Evolutionary conservation across 805 yeast species (phyloP), one percentile per base, ranked within the genome.

Genomic region (Zygosaccharomyces bisporus): DNA sequence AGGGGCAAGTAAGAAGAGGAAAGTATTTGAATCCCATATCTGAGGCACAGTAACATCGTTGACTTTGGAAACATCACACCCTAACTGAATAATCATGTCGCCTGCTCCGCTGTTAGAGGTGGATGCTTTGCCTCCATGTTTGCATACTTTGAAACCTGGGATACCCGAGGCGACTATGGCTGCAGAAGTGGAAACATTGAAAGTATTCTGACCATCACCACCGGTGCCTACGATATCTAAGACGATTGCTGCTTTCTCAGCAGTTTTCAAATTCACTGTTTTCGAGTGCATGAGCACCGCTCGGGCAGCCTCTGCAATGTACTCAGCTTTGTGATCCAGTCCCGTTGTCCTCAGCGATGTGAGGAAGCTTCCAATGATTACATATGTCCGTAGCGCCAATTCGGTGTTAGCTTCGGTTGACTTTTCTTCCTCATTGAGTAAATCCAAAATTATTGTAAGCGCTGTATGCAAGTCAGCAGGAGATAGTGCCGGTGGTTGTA

Each of bases 61-160:
- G 23, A 93, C 87, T 54, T 80, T 78, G 51, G 78, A 69, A 42
- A 88, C 71, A 50, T 87, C 86, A n/a, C 89, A 83, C 0, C 96
- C 98, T n/a, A 93, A 72, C 19, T 79, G 73, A 20, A 76, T 71
- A 60, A 93, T 76, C 47, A 93, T 70, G 61, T 93, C 99, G 4
- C 96, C 97, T 1, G 97, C 84, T 0, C 99, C 99, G 1, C 95
- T 86, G 1, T 84, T 66, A 0, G 96, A 87, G 0, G 98, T 89
- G 0, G 96, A 81, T 0, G 99, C 98, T 57, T 93, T 91, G 10
- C 98, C 98, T 18, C 99, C 99, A 64, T 93, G 99, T 50, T 93
- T 93, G 60, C 95, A 86, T 13, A 93, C 83, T 17, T 77, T 76
- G 33, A 91, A 43, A 4, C 77, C 76, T 4, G 61, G 55, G 72